phyloP scores from a whole-genome alignment of 371 early-diverging fungal species.

The Neoconidiobolus thromboides region DNA sequence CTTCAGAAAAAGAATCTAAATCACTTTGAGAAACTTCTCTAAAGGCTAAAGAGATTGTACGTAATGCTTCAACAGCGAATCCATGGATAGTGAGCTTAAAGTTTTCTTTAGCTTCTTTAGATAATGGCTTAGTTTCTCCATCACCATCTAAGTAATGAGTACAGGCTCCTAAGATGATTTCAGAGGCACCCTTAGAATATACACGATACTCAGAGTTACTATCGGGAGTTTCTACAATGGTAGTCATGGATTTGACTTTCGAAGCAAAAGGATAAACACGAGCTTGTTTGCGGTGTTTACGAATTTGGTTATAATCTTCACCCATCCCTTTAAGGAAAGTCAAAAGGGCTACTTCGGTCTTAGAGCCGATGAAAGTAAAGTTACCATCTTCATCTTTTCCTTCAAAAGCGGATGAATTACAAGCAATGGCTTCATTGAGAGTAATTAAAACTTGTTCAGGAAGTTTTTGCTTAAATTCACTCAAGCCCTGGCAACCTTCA shows the following conservation, averaged over 20 bases:
- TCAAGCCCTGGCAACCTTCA: background rate
- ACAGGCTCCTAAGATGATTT: slow-evolving; percentile 33
- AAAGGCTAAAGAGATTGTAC: slow-evolving; percentile 48
- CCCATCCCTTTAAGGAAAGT: slow-evolving; percentile 29
- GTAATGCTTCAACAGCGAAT: slow-evolving; percentile 41
- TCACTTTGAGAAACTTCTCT: slow-evolving; percentile 28
- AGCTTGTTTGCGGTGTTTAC: slow-evolving; percentile 24
- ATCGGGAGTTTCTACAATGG: slow-evolving; percentile 30
- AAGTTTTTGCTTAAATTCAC: slow-evolving; percentile 14
- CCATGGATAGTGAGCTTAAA: slow-evolving; percentile 31
- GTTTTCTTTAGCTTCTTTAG: slow-evolving; percentile 18
- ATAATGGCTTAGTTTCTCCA: slow-evolving; percentile 12
- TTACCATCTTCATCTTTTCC: slow-evolving; percentile 32
- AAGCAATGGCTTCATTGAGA: slow-evolving; percentile 39
- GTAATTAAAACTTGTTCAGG: slow-evolving; percentile 18
- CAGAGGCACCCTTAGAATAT: slow-evolving; percentile 73
- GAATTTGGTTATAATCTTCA: slow-evolving; percentile 22
- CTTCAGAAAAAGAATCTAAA: slow-evolving; percentile 18
- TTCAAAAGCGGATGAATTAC: slow-evolving; percentile 73
- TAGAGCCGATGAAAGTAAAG: slow-evolving; percentile 36
- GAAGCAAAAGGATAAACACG: slow-evolving; percentile 63
- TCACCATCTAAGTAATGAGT: background rate
- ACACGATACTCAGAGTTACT: slow-evolving; percentile 25
- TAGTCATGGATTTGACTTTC: slow-evolving; percentile 75
- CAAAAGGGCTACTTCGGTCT: slow-evolving; percentile 71